phyloP scores from a whole-genome alignment of 2,329 filamentous ascomycete species.

The Ceratocystis diversiconidia region DNA sequence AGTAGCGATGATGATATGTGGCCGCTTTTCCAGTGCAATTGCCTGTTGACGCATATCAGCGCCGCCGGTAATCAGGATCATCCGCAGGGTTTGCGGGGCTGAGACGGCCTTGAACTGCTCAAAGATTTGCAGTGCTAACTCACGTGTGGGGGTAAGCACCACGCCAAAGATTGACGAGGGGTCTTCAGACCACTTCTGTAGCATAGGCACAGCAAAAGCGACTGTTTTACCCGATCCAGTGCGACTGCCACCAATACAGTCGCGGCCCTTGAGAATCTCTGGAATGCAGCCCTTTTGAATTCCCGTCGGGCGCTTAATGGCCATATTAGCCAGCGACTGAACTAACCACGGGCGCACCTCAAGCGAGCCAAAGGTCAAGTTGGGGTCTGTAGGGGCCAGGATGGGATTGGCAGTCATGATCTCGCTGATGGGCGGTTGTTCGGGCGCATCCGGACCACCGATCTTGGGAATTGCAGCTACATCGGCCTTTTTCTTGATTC shows the following conservation, averaged over 20 bases:
- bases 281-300: conserved; percentile 92
- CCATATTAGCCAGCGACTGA: conserved; percentile 57
- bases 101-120: conserved; percentile 94
- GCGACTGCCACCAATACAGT: conserved; percentile 87
- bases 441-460: conserved; percentile 17
- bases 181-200: conserved; percentile 87
- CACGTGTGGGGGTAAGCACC: conserved; percentile 76
- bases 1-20: conserved; percentile 88
- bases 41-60: conserved; percentile 87
- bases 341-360: conserved; percentile 77
- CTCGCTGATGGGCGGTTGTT: conserved; percentile 13
- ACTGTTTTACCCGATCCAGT: conserved; percentile 97
- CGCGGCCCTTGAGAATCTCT: conserved; percentile 75
- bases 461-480: conserved; percentile 19
- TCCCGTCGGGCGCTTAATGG: conserved; percentile 75
- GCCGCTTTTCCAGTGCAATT: conserved; percentile 63
- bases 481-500: conserved; percentile 32
- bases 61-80: conserved; percentile 79
- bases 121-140: conserved; percentile 88
- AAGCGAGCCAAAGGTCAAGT: conserved; percentile 56
- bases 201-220: conserved; percentile 83
- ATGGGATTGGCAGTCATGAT: conserved; percentile 26
- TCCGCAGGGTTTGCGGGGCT: conserved; percentile 73
- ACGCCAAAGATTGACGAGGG: conserved; percentile 83
- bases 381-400: conserved; percentile 39